A percentile compares a stretch with the other conserved stretches of the same genome.
phyloP scores from a whole-genome alignment of 768 basidiomycete species.

The Amanita inopinata region DNA sequence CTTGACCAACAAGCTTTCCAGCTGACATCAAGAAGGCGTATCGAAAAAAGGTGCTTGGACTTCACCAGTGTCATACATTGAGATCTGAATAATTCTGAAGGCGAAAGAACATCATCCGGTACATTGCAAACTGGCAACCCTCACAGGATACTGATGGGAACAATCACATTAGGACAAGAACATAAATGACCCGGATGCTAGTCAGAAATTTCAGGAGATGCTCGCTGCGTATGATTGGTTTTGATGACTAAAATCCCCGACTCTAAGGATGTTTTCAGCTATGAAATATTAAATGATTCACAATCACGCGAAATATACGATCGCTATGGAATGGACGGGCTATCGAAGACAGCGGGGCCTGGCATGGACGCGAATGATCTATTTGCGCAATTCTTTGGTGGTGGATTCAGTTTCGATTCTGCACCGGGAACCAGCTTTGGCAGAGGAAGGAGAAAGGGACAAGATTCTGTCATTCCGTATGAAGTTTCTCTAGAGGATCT shows the following conservation, averaged over 20 bases:
- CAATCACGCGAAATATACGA: conserved; percentile 68
- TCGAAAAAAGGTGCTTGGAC: conserved; percentile 65
- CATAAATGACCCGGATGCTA: conserved; percentile 78
- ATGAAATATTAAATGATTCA: conserved; percentile 72
- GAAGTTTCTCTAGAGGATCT: conserved; percentile 87
- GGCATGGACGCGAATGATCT: conserved; percentile 57
- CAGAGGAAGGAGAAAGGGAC: conserved; percentile 45
- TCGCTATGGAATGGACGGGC: conserved; percentile 57
- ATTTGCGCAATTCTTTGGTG: conserved; percentile 66
- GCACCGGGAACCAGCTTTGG: conserved; percentile 36
- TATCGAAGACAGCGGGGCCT: conserved; percentile 39
- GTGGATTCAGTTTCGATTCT: conserved; percentile 58
- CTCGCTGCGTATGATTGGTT: conserved; percentile 62
- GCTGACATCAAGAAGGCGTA: conserved; percentile 94
- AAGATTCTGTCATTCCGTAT: conserved; percentile 70
- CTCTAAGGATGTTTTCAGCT: conserved; percentile 31
- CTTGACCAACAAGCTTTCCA: conserved; percentile 22
- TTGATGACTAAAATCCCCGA: conserved; percentile 4
- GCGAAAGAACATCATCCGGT: conserved; percentile 87
- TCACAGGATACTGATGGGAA: background rate
- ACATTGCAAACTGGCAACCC: conserved; percentile 11
- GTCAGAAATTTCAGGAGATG: conserved; percentile 81
- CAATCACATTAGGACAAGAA: conserved; percentile 66
- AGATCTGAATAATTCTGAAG: conserved; percentile 28
- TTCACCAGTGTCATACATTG: conserved; percentile 10